Percentiles rank a stretch among this genome's conserved stretches.
These are phyloP conservation scores for Sporothrix pseudoabietina DNA, from an alignment of 2,329 filamentous ascomycete genomes.

Conservation along the genomic window DNA sequence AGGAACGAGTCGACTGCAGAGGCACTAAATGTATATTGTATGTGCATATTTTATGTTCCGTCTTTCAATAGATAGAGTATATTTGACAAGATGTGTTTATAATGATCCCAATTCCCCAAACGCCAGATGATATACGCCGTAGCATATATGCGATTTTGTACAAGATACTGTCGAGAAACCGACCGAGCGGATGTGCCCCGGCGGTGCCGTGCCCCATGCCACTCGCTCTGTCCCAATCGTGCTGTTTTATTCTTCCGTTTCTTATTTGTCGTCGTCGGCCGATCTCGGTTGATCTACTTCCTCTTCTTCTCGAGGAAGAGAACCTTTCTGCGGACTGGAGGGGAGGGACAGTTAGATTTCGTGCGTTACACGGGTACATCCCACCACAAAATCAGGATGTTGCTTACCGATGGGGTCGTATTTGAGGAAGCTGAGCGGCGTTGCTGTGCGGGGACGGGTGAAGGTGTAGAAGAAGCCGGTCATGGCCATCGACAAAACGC, in stretches of 20 bases:
- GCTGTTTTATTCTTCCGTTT: not conserved
- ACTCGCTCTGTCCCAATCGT: not conserved
- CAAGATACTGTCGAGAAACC: slow-evolving; percentile 3
- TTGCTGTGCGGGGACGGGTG: slow-evolving; percentile 74
- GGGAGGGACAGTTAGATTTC: not conserved
- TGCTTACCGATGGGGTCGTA: slow-evolving; percentile 88
- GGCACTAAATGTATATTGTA: not conserved
- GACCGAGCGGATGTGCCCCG: not conserved
- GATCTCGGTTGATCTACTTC: slow-evolving; percentile 36
- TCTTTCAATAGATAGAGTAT: slow-evolving; percentile 10
- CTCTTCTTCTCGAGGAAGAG: slow-evolving; percentile 93
- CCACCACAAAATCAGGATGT: not conserved
- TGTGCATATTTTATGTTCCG: not conserved
- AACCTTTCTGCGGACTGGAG: slow-evolving; percentile 87
- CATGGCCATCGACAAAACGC: slow-evolving; percentile 97
- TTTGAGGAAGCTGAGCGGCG: slow-evolving; percentile 95
- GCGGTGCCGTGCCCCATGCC: not conserved
- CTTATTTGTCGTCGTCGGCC: not conserved
- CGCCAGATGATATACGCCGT: slow-evolving; percentile 27
- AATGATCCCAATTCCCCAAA: slow-evolving; percentile 26
- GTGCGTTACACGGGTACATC: not conserved
- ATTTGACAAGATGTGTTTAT: slow-evolving; percentile 24
- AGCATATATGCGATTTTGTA: slow-evolving; percentile 25
- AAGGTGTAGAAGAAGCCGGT: slow-evolving; percentile 97
- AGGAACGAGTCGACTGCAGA: not conserved